A percentile compares a stretch with the other conserved stretches of the same genome.
phyloP scores from a whole-genome alignment of 2,329 filamentous ascomycete species.

The Fusarium proliferatum region DNA sequence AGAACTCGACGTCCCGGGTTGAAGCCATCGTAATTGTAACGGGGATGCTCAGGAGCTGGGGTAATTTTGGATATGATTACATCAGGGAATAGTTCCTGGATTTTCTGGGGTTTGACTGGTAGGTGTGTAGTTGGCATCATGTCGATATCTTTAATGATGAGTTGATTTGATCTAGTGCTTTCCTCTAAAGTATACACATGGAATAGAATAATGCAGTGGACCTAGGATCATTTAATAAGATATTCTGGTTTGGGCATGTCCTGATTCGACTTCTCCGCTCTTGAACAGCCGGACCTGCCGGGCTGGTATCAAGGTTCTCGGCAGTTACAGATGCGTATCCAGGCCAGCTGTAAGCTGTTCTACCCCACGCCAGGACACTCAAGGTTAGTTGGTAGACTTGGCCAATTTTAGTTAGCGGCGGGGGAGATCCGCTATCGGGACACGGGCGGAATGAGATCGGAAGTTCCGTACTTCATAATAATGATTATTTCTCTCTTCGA shows the following conservation, averaged over 20 bases:
- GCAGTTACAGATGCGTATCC: not conserved
- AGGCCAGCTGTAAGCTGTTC: not conserved
- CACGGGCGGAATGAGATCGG: not conserved
- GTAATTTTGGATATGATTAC: not conserved
- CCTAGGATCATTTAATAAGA: no score
- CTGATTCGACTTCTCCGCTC: not conserved
- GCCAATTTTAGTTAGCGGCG: not conserved
- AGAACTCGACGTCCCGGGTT: not conserved
- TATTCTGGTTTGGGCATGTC: fast-evolving
- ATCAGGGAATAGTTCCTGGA: not conserved
- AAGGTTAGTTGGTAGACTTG: not conserved
- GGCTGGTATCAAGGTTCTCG: not conserved
- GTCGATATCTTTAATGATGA: no score
- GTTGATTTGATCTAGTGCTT: no score
- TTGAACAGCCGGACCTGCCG: not conserved
- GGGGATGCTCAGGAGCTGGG: not conserved
- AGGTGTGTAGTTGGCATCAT: not conserved
- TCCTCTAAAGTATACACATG: no score
- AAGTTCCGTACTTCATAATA: not conserved
- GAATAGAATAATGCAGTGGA: not conserved
- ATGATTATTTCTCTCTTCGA: not conserved
- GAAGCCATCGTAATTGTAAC: not conserved
- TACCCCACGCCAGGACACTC: fast-evolving
- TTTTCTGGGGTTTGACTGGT: fast-evolving
- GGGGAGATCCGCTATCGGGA: not conserved